phyloP scores from a whole-genome alignment of 306 rosid genomes.

The Carpinus viminea region DNA sequence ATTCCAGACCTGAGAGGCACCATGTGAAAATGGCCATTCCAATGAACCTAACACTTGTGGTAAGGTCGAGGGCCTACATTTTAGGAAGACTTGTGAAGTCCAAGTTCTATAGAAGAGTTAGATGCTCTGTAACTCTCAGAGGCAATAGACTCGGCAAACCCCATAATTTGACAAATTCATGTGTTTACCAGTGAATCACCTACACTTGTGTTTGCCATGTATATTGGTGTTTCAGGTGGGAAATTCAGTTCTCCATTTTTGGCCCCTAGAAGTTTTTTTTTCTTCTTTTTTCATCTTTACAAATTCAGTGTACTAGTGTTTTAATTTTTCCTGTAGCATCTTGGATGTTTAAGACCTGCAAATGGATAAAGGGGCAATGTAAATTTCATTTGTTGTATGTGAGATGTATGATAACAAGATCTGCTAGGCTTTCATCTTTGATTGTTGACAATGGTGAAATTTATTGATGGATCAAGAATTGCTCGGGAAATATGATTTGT shows the following conservation, averaged over 20 bases:
- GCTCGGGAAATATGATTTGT: background rate
- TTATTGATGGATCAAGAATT: background rate
- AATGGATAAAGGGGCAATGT: background rate
- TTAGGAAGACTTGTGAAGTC: constrained; percentile 75
- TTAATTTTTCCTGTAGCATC: background rate
- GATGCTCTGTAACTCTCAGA: constrained; percentile 65
- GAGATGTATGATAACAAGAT: background rate
- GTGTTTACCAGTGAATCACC: constrained; percentile 49
- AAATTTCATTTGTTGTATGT: background rate
- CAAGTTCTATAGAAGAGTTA: constrained; percentile 61
- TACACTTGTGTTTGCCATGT: background rate
- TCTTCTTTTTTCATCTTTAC: background rate
- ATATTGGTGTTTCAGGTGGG: background rate
- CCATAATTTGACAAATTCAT: constrained; percentile 51
- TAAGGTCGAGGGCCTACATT: constrained; percentile 85
- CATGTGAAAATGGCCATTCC: constrained; percentile 49
- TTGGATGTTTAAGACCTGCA: constrained; percentile 1
- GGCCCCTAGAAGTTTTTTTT: too few relatives aligned
- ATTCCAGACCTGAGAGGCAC: constrained; percentile 33
- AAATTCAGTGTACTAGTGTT: background rate
- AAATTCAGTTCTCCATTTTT: background rate
- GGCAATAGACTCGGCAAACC: constrained; percentile 66
- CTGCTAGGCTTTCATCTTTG: background rate
- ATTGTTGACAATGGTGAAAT: too few relatives aligned
- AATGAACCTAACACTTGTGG: constrained; percentile 64